Evolutionary conservation across 805 yeast species (phyloP), one percentile per base, ranked within the genome.

Genomic region (Cyberlindnera xishuangbannaensis): DNA sequence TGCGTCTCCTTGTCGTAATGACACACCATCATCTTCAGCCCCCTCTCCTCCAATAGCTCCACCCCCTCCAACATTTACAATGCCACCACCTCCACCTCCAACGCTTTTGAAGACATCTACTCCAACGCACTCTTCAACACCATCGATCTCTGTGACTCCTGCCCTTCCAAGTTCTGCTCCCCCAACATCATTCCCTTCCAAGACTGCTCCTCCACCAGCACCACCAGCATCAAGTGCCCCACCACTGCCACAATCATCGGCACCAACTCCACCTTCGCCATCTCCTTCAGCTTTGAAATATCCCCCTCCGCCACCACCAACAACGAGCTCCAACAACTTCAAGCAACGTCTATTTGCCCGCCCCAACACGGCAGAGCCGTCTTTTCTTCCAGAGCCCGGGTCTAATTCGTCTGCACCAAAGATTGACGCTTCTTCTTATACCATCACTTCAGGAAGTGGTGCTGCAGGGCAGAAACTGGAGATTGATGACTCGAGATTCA

Each of bases 401-500:
- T 33, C 37, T 4, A 33, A 51, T 6, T 32, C 45, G 7, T 25
- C 37, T 7, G 42, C 42, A 1, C 34, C 44, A 5, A 49, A 49
- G 30, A 38, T 52, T 26, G 55, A 48, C n/a, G 50, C 62, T 1
- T 40, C 47, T 3, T 24, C 44, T 1, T 51, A 48, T 27, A 42
- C 48, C 50, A 56, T 45, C 43, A 44, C 30, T 30, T 67, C 37
- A 59, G 41, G 41, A 3, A 35, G 33, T 11, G 43, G 36, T 12
- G 31, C 32, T 11, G 16, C 38, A 4, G 29, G 36, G 4, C 12
- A 27, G 58, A 69, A 28, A 64, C 69, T 35, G 58, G 78, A 40
- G 63, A 86, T 44, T 33, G 55, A 51, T 15, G 57, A 52, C 26
- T 39, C 47, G 6, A 43, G 48, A 22, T 52, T 46, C 29, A 41